These are phyloP conservation scores for Bassia scoparia DNA, from an alignment of 148 eudicot genomes.

Conservation along the genomic window DNA sequence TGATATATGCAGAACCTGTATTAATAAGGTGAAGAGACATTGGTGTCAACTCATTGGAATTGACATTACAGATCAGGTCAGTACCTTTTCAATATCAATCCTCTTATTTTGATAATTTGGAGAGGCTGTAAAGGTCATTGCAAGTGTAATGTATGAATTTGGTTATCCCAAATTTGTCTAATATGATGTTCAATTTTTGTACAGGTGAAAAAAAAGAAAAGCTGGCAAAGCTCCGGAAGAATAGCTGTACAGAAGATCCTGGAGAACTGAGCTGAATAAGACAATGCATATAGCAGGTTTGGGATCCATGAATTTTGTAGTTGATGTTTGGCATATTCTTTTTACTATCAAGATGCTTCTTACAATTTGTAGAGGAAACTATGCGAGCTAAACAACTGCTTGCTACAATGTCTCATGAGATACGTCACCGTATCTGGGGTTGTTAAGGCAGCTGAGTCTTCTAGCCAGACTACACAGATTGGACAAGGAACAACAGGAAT, in stretches of 20 bases:
- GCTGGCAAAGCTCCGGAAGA: slow-evolving; percentile 86
- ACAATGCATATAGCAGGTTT: slow-evolving; percentile 86
- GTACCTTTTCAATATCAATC: slow-evolving; percentile 14
- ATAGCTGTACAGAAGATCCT: slow-evolving; percentile 89
- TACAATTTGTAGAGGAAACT: slow-evolving; percentile 67
- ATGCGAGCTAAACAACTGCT: slow-evolving; percentile 94
- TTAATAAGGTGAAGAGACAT: slow-evolving; percentile 83
- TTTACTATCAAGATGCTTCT: slow-evolving; percentile 8
- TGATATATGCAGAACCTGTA: slow-evolving; percentile 92
- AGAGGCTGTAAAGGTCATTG: background rate
- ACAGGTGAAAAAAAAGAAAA: slow-evolving; percentile 88
- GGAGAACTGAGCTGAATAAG: slow-evolving; percentile 92
- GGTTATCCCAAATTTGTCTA: background rate
- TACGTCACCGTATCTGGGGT: slow-evolving; percentile 85
- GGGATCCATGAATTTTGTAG: background rate
- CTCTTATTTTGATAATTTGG: background rate
- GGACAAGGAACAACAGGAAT: slow-evolving; percentile 63
- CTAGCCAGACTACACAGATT: slow-evolving; percentile 70
- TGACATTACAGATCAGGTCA: slow-evolving; percentile 95
- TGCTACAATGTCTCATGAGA: slow-evolving; percentile 97
- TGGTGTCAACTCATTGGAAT: slow-evolving; percentile 92
- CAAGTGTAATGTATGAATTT: background rate
- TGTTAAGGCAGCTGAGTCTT: slow-evolving; percentile 86
- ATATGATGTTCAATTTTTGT: slow-evolving; percentile 10
- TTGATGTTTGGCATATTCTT: slow-evolving; percentile 9